Evolutionary conservation across 208 protist species (phyloP), one percentile per base, ranked within the genome.

Genomic region (Herpetomonas tarakana): DNA sequence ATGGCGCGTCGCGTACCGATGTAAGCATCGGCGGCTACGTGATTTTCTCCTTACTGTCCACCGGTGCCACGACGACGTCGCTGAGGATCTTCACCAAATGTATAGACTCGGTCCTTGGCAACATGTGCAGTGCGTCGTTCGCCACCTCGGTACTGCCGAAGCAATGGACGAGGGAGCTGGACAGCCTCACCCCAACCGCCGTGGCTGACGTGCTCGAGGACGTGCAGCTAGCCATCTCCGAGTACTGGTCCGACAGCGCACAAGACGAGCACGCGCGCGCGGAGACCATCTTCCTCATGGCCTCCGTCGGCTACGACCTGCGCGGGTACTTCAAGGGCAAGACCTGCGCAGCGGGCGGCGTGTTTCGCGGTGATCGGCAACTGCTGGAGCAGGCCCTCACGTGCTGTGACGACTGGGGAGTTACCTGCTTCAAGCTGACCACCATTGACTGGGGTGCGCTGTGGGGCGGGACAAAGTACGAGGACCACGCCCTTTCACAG

Each of bases 191-290:
- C 58, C 78, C 80, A 0, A 54, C 71, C 28, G 73, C 88, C 51
- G 51, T 96, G 0, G 62, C 66, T 14, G 87, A 93, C 46, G 35
- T 91, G 11, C 68, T 96, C 2, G 91, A 96, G 58, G 86, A 93
- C 11, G 69, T 78, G 25, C 76, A 92, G 60, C 41, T 90, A 35
- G 41, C 76, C 41, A 92, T 96, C 63, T 81, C 60, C 45, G 87
- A 93, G 24, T 92, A 88, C 73, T 96, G 87, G 86, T 78, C 69
- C 45, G 87, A 88, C 64, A 90, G 83, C 74, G 74, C 79, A 21
- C 84, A 94, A 68, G 86, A 94, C 61, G 66, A 81, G 39, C 83
- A 87, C 59, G 71, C 83, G 11, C 75, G 76, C 35, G 70, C 83
- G 12, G 71, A 93, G 31, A 60, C 68, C 11, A 74, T 77, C 9